A percentile compares a stretch with the other conserved stretches of the same genome.
Conservation (phyloP, 2,329 filamentous ascomycete species). For the Huntiella abstrusa region DNA sequence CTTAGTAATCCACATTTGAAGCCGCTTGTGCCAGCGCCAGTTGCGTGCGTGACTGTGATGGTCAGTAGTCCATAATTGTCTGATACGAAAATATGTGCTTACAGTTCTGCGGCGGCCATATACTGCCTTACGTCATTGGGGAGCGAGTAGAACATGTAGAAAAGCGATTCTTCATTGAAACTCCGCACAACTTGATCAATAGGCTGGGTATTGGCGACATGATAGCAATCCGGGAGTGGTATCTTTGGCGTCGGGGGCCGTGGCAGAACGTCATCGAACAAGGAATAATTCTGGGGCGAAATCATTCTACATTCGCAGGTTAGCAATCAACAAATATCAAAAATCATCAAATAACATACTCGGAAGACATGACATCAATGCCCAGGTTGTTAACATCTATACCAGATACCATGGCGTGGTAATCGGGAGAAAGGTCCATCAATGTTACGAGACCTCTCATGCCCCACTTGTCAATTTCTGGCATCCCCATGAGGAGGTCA, state of each 20-base stretch:
- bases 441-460: conserved; percentile 43
- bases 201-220: conserved; percentile 45
- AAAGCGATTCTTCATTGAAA: conserved; percentile 50
- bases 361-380: conserved; percentile 35
- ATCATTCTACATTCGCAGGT: conserved; percentile 24
- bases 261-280: conserved; percentile 41
- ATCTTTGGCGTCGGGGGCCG: conserved; percentile 38
- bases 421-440: conserved; percentile 46
- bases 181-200: conserved; percentile 46
- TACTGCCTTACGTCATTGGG: conserved; percentile 44
- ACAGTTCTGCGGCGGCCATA: conserved; percentile 45
- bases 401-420: conserved; percentile 39
- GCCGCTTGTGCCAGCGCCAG: conserved; percentile 51
- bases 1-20: conserved; percentile 48
- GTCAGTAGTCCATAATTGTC: not conserved
- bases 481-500: conserved; percentile 42
- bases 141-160: conserved; percentile 53
- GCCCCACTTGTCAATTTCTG: conserved; percentile 44
- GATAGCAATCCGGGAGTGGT: conserved; percentile 45
- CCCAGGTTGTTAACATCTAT: conserved; percentile 39
- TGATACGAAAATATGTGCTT: conserved; percentile 16
- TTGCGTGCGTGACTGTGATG: conserved; percentile 34
- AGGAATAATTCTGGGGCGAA: conserved; percentile 40
- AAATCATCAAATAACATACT: conserved; percentile 25
- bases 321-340: conserved; percentile 13